phyloP scores from a whole-genome alignment of 1,139 yeast genomes.

The Taphrina sp. region DNA sequence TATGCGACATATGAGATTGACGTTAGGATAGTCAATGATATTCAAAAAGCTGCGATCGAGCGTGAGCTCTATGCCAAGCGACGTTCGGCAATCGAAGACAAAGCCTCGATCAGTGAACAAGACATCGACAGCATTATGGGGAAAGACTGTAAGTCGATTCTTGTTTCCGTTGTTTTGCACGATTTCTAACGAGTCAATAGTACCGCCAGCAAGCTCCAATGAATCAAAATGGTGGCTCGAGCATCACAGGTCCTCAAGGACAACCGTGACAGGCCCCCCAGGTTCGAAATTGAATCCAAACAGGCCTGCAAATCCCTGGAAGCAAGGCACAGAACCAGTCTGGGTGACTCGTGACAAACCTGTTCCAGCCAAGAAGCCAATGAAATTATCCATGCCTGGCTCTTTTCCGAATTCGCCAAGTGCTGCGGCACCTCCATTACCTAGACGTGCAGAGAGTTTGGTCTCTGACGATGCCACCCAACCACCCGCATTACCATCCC shows the following conservation, averaged over 20 bases:
- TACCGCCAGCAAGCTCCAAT: slow-evolving; percentile 91
- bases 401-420: background rate
- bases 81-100: slow-evolving; percentile 45
- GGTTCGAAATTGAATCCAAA: slow-evolving; percentile 60
- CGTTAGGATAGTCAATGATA: slow-evolving; percentile 69
- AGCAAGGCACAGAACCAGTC: slow-evolving; percentile 47
- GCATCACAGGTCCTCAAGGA: slow-evolving; percentile 72
- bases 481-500: slow-evolving; percentile 18
- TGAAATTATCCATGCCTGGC: slow-evolving; percentile 1
- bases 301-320: slow-evolving; percentile 70
- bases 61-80: slow-evolving; percentile 56
- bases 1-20: slow-evolving; percentile 69
- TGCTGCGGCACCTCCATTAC: slow-evolving; percentile 18
- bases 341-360: slow-evolving; percentile 42
- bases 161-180: background rate
- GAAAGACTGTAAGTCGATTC: slow-evolving; percentile 13
- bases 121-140: slow-evolving; percentile 29
- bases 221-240: slow-evolving; percentile 87
- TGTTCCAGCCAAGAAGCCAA: slow-evolving; percentile 6
- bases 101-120: slow-evolving; percentile 45
- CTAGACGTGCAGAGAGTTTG: slow-evolving; percentile 10
- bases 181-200: background rate
- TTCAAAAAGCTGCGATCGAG: slow-evolving; percentile 57
- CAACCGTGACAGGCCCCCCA: slow-evolving; percentile 49
- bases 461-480: background rate